A percentile compares a stretch with the other conserved stretches of the same genome.
These are phyloP conservation scores for Camelina laxa DNA, from an alignment of 345 rosid species.

Conservation along the genomic window DNA sequence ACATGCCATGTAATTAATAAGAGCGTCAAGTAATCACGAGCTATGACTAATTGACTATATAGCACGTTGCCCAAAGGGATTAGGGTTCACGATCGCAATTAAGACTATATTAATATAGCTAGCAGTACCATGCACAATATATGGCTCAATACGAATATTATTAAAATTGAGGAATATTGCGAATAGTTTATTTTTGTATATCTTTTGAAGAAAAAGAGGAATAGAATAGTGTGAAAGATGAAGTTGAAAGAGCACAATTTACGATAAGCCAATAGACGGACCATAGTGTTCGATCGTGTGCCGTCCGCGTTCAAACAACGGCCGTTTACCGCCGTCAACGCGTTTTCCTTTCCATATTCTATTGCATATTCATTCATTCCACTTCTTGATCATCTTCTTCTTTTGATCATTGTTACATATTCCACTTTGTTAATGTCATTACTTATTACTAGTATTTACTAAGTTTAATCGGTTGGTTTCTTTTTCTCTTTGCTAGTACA, in stretches of 20 bases:
- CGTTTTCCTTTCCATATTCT: conserved; percentile 28
- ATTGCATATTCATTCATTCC: conserved; percentile 10
- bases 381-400: too few species aligned
- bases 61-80: conserved; percentile 5
- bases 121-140: background rate
- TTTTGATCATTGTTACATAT: background rate
- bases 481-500: background rate
- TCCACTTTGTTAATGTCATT: background rate
- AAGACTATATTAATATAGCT: background rate
- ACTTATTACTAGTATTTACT: background rate
- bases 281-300: conserved; percentile 36
- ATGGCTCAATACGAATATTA: conserved; percentile 22
- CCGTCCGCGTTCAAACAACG: conserved; percentile 32
- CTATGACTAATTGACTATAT: conserved; percentile 8
- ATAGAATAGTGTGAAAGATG: conserved; percentile 35
- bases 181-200: background rate
- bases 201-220: background rate
- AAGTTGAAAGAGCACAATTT: conserved; percentile 20
- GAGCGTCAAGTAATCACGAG: background rate
- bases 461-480: background rate
- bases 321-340: conserved; percentile 39
- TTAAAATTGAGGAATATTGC: background rate
- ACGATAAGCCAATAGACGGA: conserved; percentile 2
- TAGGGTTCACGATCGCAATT: conserved; percentile 4
- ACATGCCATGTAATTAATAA: conserved; percentile 25